Evolutionary conservation across 2,329 filamentous ascomycete genomes (phyloP).

Genomic region (Trichothecium sympodiale): DNA sequence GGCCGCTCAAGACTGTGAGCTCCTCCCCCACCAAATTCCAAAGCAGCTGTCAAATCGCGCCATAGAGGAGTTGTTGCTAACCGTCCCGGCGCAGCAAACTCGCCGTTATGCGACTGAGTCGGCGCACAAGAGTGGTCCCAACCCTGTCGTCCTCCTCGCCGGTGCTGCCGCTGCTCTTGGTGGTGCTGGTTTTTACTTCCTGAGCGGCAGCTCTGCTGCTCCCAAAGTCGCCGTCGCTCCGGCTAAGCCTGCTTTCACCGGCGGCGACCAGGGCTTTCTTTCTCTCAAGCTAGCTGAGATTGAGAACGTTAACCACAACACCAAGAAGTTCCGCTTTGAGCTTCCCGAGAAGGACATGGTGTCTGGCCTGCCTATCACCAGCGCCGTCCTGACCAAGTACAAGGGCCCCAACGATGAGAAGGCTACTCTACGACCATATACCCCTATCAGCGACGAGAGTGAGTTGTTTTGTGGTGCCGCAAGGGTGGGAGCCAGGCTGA

Average conservation of each 20-base stretch:
- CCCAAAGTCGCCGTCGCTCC: slow-evolving; percentile 32
- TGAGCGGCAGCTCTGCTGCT: slow-evolving; percentile 40
- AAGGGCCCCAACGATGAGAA: slow-evolving; percentile 76
- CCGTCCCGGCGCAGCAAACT: slow-evolving; percentile 27
- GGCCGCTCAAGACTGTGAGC: slow-evolving; percentile 55
- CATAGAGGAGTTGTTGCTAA: background rate
- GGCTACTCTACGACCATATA: slow-evolving; percentile 84
- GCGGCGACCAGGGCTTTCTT: slow-evolving; percentile 84
- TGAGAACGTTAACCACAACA: slow-evolving; percentile 83
- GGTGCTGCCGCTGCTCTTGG: slow-evolving; percentile 48
- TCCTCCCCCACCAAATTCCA: slow-evolving; percentile 19
- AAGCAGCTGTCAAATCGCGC: background rate
- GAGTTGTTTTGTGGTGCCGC: slow-evolving; percentile 13
- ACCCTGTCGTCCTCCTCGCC: slow-evolving; percentile 48
- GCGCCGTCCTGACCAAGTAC: slow-evolving; percentile 86
- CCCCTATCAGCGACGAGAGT: slow-evolving; percentile 80
- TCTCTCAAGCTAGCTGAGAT: slow-evolving; percentile 69
- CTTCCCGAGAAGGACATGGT: slow-evolving; percentile 76
- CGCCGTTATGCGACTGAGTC: slow-evolving; percentile 60
- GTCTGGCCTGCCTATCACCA: slow-evolving; percentile 71
- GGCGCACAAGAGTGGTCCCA: slow-evolving; percentile 41
- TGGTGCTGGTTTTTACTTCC: slow-evolving; percentile 46
- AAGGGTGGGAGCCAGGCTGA: background rate
- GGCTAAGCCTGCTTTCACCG: slow-evolving; percentile 52
- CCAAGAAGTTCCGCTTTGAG: slow-evolving; percentile 82